These are phyloP conservation scores for Apiotrichum mycotoxinovorans DNA, from an alignment of 1,284 basidiomycete genomes.

Conservation along the genomic window DNA sequence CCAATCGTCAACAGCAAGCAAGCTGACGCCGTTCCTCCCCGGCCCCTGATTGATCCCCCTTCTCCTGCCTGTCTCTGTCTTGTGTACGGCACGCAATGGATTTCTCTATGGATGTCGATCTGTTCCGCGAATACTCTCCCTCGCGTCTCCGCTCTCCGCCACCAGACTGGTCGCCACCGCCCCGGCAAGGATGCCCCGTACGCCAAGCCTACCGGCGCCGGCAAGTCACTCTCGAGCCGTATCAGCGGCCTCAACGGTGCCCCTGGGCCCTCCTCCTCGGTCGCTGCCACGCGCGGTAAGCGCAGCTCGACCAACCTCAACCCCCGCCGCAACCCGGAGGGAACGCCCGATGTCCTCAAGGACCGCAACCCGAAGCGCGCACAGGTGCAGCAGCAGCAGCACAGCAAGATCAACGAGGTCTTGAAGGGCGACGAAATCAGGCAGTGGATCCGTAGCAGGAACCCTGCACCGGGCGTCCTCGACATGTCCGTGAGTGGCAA, in stretches of 20 bases:
- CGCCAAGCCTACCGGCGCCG: conserved; percentile 9
- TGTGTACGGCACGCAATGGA: neutral
- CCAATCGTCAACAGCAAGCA: neutral
- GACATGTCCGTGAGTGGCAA: conserved; percentile 41
- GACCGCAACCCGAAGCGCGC: conserved; percentile 13
- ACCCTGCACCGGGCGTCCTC: conserved; percentile 37
- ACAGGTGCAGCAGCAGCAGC: conserved; percentile 23
- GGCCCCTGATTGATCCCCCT: neutral
- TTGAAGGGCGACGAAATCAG: conserved; percentile 40
- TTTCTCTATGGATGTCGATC: neutral
- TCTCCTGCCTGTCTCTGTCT: neutral
- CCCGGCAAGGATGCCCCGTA: conserved; percentile 23
- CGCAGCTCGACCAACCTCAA: conserved; percentile 13
- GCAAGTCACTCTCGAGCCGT: conserved; percentile 17
- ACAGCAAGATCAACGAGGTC: conserved; percentile 34
- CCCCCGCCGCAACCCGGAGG: conserved; percentile 21
- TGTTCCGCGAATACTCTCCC: neutral
- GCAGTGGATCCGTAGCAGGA: conserved; percentile 38
- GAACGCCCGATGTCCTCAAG: conserved; percentile 25
- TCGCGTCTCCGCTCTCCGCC: neutral
- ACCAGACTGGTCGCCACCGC: conserved; percentile 21
- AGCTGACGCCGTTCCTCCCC: conserved; percentile 3
- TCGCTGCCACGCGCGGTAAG: neutral
- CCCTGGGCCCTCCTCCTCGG: neutral
- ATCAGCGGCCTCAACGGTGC: conserved; percentile 8